Evolutionary conservation across 2,329 filamentous ascomycete genomes (phyloP), one percentile per base, ranked within the genome.

Genomic region (Neurospora sp.): DNA sequence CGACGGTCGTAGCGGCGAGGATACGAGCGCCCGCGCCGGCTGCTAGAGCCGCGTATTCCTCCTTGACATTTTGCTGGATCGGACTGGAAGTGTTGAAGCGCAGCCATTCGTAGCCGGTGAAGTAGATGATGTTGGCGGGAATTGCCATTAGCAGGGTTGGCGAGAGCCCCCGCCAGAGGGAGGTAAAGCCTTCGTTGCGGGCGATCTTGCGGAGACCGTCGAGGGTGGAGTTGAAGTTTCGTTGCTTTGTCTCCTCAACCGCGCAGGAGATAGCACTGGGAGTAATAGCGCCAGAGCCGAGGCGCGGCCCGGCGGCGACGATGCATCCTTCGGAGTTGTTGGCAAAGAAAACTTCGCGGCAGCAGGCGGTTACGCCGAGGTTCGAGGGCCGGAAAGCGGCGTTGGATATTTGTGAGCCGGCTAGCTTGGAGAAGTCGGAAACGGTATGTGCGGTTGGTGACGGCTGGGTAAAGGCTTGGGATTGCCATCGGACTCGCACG

Each of bases 41-140:
- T 0, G 92, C 84, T 1, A 99, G 84, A 0, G 96, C 93, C 6
- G 92, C 89, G 74, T 92, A 93, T 8, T 87, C 85, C 74, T 95
- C 92, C 15, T 86, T 86, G 10, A 90, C 78, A 23, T 85, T 74
- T 57, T 83, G 84, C 41, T 85, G 86, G 72, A 98, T 86, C 0
- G 93, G 94, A 74, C 92, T 97, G 57, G 82, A 82, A 1, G 84
- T 82, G 75, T 92, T 91, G 73, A 86, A 91, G 41, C 96, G 89
- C 70, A 99, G 80, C 91, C 93, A 97, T 77, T 99, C 96, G 80
- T 99, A 99, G 46, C 96, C 96, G 12, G 96, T 96, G 77, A 98
- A 97, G 81, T 99, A 99, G 74, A 99, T 98, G 74, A 99, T 96
- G 78, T 99, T 99, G 36, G 90, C 93, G 0, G 96, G 96, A 6